phyloP scores from a whole-genome alignment of 176 grass and related monocot species.

The Carex pumila region DNA sequence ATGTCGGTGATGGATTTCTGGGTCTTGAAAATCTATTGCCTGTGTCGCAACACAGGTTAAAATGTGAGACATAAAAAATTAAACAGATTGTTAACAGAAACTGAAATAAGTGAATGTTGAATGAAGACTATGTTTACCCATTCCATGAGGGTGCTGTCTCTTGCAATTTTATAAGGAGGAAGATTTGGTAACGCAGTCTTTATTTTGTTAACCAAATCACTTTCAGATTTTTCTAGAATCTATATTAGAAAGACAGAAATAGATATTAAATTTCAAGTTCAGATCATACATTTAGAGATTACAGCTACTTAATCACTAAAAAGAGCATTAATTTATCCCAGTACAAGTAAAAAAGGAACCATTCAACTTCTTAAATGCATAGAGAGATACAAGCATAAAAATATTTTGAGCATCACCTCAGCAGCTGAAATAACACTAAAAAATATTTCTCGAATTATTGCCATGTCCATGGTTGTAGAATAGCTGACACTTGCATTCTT shows the following conservation, averaged over 20 bases:
- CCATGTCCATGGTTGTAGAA: constrained; percentile 89
- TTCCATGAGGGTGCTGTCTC: constrained; percentile 86
- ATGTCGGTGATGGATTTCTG: constrained; percentile 84
- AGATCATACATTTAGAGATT: not conserved
- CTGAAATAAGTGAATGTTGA: constrained; percentile 10
- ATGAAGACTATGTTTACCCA: constrained; percentile 48
- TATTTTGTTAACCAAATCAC: constrained; percentile 51
- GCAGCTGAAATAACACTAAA: constrained; percentile 47
- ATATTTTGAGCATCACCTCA: constrained; percentile 35
- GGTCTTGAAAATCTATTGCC: constrained; percentile 72
- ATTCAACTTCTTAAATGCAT: not conserved
- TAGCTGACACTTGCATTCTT: constrained; percentile 77
- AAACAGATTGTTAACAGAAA: not conserved
- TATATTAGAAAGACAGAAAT: constrained; percentile 21
- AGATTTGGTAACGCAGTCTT: constrained; percentile 51
- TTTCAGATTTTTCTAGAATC: constrained; percentile 59
- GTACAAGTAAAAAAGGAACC: constrained; percentile 1
- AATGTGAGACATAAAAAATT: constrained; percentile 14
- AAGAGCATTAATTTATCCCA: constrained; percentile 1
- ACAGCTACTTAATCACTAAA: constrained; percentile 9
- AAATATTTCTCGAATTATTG: constrained; percentile 80
- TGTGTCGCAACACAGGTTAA: constrained; percentile 2
- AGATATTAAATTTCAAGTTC: not conserved
- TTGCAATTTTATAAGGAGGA: constrained; percentile 61
- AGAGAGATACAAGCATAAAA: not conserved